These are phyloP conservation scores for Selenicereus undatus DNA, from an alignment of 148 eudicot genomes.

Conservation along the genomic window DNA sequence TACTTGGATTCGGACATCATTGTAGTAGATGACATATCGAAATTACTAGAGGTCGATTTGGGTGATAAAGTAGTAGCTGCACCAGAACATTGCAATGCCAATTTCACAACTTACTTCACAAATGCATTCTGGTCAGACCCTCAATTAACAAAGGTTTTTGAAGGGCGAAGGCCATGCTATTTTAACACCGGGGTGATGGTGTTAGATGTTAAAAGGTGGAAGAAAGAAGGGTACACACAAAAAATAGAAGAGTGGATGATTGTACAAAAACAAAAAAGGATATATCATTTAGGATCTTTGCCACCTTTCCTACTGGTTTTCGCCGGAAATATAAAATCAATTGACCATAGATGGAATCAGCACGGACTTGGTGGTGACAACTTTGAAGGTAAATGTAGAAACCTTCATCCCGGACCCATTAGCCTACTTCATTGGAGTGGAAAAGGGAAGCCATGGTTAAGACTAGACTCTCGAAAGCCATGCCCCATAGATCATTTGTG, in stretches of 20 bases:
- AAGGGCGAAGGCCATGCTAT: constrained; percentile 41
- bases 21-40: constrained; percentile 50
- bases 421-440: constrained; percentile 41
- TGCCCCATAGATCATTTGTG: constrained; percentile 37
- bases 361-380: constrained; percentile 39
- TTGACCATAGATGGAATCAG: constrained; percentile 38
- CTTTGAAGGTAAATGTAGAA: constrained; percentile 34
- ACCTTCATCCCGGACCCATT: constrained; percentile 37
- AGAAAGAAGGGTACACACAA: constrained; percentile 25
- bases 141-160: constrained; percentile 29
- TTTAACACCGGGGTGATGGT: constrained; percentile 60
- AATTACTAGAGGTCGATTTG: constrained; percentile 42
- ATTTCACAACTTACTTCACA: constrained; percentile 47
- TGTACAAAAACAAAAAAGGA: constrained; percentile 27
- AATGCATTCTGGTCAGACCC: constrained; percentile 39
- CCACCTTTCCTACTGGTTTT: constrained; percentile 32
- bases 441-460: constrained; percentile 37
- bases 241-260: constrained; percentile 35
- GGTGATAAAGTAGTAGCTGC: constrained; percentile 44
- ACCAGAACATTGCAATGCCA: constrained; percentile 55
- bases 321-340: constrained; percentile 30
- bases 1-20: constrained; percentile 52
- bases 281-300: constrained; percentile 33
- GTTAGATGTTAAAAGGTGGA: constrained; percentile 27
- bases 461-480: constrained; percentile 33